phyloP scores from a whole-genome alignment of 2,329 filamentous ascomycete species.

The Diaporthe aspalathi region DNA sequence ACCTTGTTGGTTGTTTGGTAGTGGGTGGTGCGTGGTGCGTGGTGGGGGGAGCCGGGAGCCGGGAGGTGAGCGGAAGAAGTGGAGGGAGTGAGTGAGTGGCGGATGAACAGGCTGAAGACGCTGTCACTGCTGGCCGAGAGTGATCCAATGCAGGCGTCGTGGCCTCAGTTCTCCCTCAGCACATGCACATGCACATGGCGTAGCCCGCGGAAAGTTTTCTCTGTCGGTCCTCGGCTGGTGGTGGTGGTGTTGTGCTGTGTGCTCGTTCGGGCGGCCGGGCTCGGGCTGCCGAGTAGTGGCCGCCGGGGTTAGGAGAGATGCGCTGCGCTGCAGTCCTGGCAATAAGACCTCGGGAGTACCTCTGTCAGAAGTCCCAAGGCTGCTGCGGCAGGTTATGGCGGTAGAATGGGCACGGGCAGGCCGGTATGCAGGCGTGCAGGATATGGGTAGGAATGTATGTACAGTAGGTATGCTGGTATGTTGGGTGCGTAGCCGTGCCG shows the following conservation, averaged over 20 bases:
- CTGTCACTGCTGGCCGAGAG: not conserved
- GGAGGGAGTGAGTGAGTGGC: slow-evolving; percentile 25
- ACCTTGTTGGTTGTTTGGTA: too few species aligned
- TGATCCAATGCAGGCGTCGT: slow-evolving; percentile 17
- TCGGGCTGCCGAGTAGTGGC: slow-evolving; percentile 16
- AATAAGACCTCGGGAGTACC: slow-evolving; percentile 9
- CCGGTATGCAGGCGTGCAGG: not conserved
- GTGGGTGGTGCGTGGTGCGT: too few species aligned
- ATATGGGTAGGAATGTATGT: too few species aligned
- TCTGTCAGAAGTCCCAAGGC: not conserved
- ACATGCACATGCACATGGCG: too few species aligned
- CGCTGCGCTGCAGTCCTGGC: not conserved
- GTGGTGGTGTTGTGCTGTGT: too few species aligned
- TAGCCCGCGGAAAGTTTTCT: not conserved
- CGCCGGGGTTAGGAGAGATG: not conserved
- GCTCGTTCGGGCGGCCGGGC: slow-evolving; percentile 12
- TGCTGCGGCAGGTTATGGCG: not conserved
- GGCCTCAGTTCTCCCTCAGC: not conserved
- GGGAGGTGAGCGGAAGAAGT: not conserved
- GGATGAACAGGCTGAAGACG: slow-evolving; percentile 10
- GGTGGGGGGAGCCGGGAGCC: too few species aligned
- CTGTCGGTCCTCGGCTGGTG: not conserved
- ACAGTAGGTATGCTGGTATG: too few species aligned
- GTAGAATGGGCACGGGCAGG: not conserved
- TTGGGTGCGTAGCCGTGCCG: not conserved